phyloP scores from a whole-genome alignment of 202 grass and related monocot genomes.

The Setaria viridis region DNA sequence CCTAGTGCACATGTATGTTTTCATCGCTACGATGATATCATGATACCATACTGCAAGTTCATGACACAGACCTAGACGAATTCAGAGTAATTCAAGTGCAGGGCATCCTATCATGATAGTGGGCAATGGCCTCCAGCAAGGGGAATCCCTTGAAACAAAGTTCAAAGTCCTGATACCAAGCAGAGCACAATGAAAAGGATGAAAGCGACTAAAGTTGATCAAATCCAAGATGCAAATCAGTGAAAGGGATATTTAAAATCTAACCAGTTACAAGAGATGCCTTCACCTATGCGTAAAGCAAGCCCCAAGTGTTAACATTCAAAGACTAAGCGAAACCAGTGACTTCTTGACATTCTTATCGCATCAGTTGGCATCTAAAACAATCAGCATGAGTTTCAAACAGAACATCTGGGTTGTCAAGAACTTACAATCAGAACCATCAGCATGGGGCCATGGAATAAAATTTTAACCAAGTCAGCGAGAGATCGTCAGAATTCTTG shows the following conservation, averaged over 20 bases:
- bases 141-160: constrained; percentile 12
- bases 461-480: background rate
- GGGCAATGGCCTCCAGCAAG: constrained; percentile 11
- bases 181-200: background rate
- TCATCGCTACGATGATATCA: too few relatives aligned
- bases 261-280: constrained; percentile 20
- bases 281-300: constrained; percentile 14
- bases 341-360: background rate
- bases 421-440: background rate
- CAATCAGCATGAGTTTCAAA: background rate
- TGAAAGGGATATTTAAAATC: background rate
- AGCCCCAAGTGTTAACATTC: background rate
- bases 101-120: too few relatives aligned
- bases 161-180: background rate
- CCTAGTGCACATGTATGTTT: background rate
- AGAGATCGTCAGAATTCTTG: background rate
- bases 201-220: constrained; percentile 35
- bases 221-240: constrained; percentile 16
- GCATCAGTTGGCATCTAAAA: background rate
- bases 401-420: background rate
- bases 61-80: background rate
- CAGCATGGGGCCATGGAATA: background rate
- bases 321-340: background rate
- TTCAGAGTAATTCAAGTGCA: too few relatives aligned
- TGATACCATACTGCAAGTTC: background rate